These are phyloP conservation scores for Macrolepiota albuminosa DNA, from an alignment of 768 basidiomycete genomes.

Conservation along the genomic window DNA sequence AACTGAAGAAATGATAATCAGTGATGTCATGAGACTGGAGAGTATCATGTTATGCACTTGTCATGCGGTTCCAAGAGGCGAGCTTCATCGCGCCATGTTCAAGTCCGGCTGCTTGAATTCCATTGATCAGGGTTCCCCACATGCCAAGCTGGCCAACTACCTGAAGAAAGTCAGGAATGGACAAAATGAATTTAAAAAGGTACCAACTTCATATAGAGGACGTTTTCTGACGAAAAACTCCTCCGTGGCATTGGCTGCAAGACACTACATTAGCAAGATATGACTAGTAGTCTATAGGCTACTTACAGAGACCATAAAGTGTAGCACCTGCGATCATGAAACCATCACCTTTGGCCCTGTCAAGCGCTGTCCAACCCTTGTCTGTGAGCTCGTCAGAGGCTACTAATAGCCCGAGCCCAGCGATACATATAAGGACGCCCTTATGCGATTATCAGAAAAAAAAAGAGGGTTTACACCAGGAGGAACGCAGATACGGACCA, in stretches of 20 bases:
- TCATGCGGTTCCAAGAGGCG: conserved; percentile 70
- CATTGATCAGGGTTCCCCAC: conserved; percentile 79
- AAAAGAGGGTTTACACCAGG: background rate
- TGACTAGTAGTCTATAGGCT: background rate
- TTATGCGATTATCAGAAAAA: conserved; percentile 27
- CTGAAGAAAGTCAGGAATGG: conserved; percentile 19
- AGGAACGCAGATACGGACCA: conserved; percentile 37
- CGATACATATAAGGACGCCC: conserved; percentile 72
- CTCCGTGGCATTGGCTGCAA: conserved; percentile 78
- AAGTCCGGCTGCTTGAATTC: conserved; percentile 69
- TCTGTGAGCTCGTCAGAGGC: conserved; percentile 72
- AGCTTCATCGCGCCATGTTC: conserved; percentile 65
- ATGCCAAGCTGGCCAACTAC: conserved; percentile 85
- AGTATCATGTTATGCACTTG: conserved; percentile 38
- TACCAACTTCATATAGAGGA: conserved; percentile 68
- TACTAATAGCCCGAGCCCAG: conserved; percentile 77
- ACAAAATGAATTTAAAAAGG: background rate
- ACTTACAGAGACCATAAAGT: conserved; percentile 81
- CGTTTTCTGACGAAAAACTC: conserved; percentile 79
- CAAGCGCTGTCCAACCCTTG: conserved; percentile 65
- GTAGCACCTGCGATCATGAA: conserved; percentile 88
- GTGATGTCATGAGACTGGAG: conserved; percentile 5
- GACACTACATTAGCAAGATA: background rate
- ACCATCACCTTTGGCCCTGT: conserved; percentile 72
- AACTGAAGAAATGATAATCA: conserved; percentile 23